Evolutionary conservation across 306 rosid genomes (phyloP), one percentile per base, ranked within the genome.

Genomic region (Prunus armeniaca): DNA sequence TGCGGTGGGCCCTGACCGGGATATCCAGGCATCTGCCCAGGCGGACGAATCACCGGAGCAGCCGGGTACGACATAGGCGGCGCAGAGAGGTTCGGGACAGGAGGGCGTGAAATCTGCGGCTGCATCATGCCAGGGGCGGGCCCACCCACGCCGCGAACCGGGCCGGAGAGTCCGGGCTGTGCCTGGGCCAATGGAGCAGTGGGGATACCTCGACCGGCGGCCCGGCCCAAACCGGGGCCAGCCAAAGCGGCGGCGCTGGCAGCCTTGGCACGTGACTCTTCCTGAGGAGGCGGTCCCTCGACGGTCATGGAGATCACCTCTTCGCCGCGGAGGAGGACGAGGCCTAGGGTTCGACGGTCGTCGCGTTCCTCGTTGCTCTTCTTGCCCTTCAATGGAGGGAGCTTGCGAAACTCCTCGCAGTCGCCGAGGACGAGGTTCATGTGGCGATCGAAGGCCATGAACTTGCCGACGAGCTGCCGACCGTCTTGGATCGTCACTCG

Each of bases 381-480:
- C 77, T 92, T 90, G 1, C 98, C 98, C 56, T 96, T 96, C 0
- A 86, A 87, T 0, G 99, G 99, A 0, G 99, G 98, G 32, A 96
- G 93, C 84, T 96, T 96, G 19, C 99, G 97, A 71, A 96, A 96
- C 88, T 96, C 99, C 57, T 96, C 99, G 70, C 99, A 96, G 78
- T 96, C 99, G 18, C 98, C 99, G 79, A 96, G 84, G 25, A 96
- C 98, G 56, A 92, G 98, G 75, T 96, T 94, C 98, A 94, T 94
- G 86, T 94, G 98, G 79, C 98, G 98, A 72, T 94, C 98, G 87
- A 91, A 94, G 65, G 98, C 98, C 98, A 94, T 94, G 86, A 94
- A 94, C 77, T 94, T 94, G 12, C 99, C 98, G 6, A 96, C 98
- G 6, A 92, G 93, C 67, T 96, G 98, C 18, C 99, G 97, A 9